A percentile compares a stretch with the other conserved stretches of the same genome.
Evolutionary conservation across 495 filamentous ascomycete species (phyloP).

Genomic region (Hyaloscypha hepaticicola): DNA sequence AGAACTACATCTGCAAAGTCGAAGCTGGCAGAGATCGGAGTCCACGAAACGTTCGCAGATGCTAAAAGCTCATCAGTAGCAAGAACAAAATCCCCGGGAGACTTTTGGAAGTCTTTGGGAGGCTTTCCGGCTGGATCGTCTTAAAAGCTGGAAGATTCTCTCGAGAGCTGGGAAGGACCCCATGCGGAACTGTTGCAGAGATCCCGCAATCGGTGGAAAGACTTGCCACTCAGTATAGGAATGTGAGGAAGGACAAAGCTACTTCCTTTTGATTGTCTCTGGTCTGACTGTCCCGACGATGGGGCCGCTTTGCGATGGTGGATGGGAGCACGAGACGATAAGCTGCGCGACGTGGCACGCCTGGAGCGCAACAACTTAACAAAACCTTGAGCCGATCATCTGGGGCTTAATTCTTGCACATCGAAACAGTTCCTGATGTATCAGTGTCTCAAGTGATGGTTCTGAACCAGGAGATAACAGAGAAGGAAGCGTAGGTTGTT

Average conservation of each 20-base stretch:
- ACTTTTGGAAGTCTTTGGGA: neutral
- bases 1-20: neutral
- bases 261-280: neutral
- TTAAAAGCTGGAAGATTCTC: neutral
- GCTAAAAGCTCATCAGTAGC: neutral
- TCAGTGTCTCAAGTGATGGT: neutral
- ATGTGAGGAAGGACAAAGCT: neutral
- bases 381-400: neutral
- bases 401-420: neutral
- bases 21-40: neutral
- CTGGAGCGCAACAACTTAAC: neutral
- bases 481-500: neutral
- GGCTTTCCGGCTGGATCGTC: neutral
- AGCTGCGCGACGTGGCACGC: neutral
- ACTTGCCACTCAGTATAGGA: neutral
- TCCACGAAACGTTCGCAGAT: neutral
- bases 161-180: neutral
- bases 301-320: neutral
- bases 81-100: neutral
- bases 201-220: neutral
- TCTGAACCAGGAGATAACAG: neutral
- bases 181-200: neutral
- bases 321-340: neutral
- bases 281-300: neutral
- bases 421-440: neutral